Conservation (phyloP, 2,329 filamentous ascomycete genomes). For the Pestalotiopsis sp. region DNA sequence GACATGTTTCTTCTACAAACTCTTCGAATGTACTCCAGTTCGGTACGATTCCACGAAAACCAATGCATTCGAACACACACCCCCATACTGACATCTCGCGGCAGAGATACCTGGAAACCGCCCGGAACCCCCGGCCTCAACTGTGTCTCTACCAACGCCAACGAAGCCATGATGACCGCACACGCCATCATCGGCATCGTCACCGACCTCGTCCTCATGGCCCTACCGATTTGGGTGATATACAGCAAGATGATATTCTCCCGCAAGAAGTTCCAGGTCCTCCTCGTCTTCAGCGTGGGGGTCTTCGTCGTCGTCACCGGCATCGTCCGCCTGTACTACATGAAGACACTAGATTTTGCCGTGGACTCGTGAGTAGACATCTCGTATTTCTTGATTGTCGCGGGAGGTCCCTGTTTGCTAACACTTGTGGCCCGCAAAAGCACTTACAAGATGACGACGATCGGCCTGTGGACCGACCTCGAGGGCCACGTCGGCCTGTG, state of each 20-base stretch:
- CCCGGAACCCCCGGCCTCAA: not conserved
- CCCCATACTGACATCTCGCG: not conserved
- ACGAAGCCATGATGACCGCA: not conserved
- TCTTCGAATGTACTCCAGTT: conserved; percentile 16
- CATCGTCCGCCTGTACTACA: conserved; percentile 38
- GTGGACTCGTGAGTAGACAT: conserved; percentile 22
- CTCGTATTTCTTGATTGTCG: not conserved
- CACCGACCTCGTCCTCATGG: conserved; percentile 36
- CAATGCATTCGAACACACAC: not conserved
- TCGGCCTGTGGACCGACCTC: conserved; percentile 41
- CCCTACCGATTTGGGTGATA: conserved; percentile 40
- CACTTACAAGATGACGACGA: conserved; percentile 39
- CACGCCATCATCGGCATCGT: conserved; percentile 12
- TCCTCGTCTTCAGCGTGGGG: conserved; percentile 40
- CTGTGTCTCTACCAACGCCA: not conserved
- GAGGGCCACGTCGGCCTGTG: conserved; percentile 45
- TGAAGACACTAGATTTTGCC: conserved; percentile 31
- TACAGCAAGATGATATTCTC: conserved; percentile 38
- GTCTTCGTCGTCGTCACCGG: conserved; percentile 39
- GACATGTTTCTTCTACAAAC: conserved; percentile 17
- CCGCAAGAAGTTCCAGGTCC: conserved; percentile 33
- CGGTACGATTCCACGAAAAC: not conserved
- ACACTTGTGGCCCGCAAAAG: not conserved
- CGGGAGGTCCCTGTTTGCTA: not conserved
- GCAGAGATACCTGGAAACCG: not conserved